Base-by-base conservation (phyloP, 2,329 filamentous ascomycete genomes). In the Phialemonium atrogriseum region DNA sequence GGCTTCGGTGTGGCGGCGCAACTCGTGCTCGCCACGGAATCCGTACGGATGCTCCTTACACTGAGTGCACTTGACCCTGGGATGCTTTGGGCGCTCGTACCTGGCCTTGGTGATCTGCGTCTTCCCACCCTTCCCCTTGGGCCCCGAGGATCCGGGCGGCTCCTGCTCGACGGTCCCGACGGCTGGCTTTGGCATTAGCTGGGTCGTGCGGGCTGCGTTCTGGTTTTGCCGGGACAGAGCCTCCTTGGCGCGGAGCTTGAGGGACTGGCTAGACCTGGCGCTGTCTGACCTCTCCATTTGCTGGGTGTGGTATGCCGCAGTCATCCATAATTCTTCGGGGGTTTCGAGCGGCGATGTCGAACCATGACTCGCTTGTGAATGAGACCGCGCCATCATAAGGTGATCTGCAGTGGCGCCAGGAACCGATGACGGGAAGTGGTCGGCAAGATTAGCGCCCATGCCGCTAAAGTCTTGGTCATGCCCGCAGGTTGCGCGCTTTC, bases 1-100 rank as follows among this genome's bases (percentile, higher is more conserved):
- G 20, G 66, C 61, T 24, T 72, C 71, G 32, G 68, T 68, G 44
- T 86, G 81, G 12, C 81, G 70, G 25, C 76, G 71, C 16, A 85
- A 70, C 54, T 94, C 87, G 51, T 94, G 87, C 15, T 88, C 83
- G 33, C 87, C 87, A 20, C 87, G 77, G 56, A 94, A 94, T 26
- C 84, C 86, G 12, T 82, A 73, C 0, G 79, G 80, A 32, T 84
- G 73, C 34, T 84, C 77, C 31, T 70, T 68, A 59, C 86, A 94
- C 37, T 73, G 60, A 2, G 59, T 52, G 53, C 87, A 94, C 49
- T 71, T 73, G 39, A 84, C 76, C 54, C 83, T 85, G 21, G 74
- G 72, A 38, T 83, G 78, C 45, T 74, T 73, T 16, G 81, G 81
- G 11, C 83, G 78, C 30, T 66, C 59, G 38, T 72, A 70, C 23